A percentile compares a stretch with the other conserved stretches of the same genome.
phyloP scores from a whole-genome alignment of 371 early-diverging fungal species.

The Mortierella polycephala region DNA sequence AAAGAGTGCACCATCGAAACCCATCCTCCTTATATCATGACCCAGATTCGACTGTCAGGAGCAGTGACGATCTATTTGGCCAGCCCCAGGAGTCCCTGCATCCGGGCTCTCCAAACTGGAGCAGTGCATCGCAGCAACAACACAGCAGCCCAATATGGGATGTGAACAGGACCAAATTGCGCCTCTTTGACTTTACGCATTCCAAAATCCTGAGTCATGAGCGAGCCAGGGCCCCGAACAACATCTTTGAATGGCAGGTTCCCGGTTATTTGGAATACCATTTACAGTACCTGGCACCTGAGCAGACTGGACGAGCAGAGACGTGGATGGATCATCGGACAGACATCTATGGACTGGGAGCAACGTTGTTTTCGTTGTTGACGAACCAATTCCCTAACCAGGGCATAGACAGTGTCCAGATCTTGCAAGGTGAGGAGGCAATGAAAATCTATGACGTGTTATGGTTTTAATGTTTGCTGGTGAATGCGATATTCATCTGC shows the following conservation, averaged over 20 bases:
- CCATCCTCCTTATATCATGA: conserved; percentile 35
- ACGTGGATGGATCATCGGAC: conserved; percentile 72
- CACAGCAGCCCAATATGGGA: conserved; percentile 8
- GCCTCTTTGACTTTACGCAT: conserved; percentile 49
- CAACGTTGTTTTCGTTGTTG: conserved; percentile 61
- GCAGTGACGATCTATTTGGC: background rate
- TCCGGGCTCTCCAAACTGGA: background rate
- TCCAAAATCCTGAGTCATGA: conserved; percentile 53
- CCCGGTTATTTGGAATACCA: conserved; percentile 48
- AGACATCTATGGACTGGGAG: conserved; percentile 68
- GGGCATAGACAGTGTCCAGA: conserved; percentile 65
- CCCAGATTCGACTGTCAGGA: background rate
- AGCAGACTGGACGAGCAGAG: conserved; percentile 69
- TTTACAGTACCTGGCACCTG: conserved; percentile 60
- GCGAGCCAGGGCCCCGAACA: conserved; percentile 47
- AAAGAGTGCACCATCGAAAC: background rate
- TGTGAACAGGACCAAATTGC: conserved; percentile 36
- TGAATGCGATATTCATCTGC: background rate
- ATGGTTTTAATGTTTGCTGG: background rate
- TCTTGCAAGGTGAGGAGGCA: conserved; percentile 57
- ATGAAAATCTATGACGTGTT: background rate
- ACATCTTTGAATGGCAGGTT: conserved; percentile 51
- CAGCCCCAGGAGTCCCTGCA: background rate
- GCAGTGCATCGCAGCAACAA: background rate
- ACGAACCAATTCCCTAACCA: conserved; percentile 63